phyloP scores from a whole-genome alignment of 345 rosid species.

The Aethionema arabicum region DNA sequence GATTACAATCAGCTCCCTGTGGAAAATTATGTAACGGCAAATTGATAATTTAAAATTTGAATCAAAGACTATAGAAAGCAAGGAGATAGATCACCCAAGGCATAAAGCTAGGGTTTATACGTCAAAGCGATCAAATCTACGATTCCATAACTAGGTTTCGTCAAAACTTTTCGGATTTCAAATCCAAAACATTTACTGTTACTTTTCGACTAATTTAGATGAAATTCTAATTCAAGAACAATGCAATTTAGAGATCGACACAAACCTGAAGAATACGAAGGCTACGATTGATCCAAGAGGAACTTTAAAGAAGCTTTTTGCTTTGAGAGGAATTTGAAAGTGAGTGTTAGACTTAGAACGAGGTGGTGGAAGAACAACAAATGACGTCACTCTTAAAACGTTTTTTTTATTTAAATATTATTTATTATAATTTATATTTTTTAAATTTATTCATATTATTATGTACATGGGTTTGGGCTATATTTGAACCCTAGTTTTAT shows the following conservation, averaged over 20 bases:
- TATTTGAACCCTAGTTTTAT: background rate
- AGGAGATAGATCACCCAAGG: background rate
- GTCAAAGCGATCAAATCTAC: background rate
- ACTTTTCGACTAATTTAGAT: background rate
- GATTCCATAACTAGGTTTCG: background rate
- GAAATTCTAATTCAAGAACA: background rate
- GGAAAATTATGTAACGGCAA: conserved; percentile 4
- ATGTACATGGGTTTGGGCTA: background rate
- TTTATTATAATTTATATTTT: too few species aligned
- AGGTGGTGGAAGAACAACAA: too few species aligned
- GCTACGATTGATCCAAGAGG: background rate
- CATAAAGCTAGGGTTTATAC: background rate
- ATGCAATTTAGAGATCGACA: conserved; percentile 8
- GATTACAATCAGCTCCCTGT: conserved; percentile 16
- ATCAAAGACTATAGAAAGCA: background rate
- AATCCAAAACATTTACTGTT: background rate
- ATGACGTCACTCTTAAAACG: too few species aligned
- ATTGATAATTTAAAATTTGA: background rate
- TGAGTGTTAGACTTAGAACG: background rate
- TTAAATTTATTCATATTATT: too few species aligned
- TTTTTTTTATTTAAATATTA: too few species aligned
- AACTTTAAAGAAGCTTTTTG: conserved; percentile 21
- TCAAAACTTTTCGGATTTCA: background rate
- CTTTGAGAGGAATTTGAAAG: conserved; percentile 9
- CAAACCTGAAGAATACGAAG: conserved; percentile 19